A percentile compares a stretch with the other conserved stretches of the same genome.
These are phyloP conservation scores for Lactifluus subvellereus DNA, from an alignment of 768 basidiomycete species.

Conservation along the genomic window DNA sequence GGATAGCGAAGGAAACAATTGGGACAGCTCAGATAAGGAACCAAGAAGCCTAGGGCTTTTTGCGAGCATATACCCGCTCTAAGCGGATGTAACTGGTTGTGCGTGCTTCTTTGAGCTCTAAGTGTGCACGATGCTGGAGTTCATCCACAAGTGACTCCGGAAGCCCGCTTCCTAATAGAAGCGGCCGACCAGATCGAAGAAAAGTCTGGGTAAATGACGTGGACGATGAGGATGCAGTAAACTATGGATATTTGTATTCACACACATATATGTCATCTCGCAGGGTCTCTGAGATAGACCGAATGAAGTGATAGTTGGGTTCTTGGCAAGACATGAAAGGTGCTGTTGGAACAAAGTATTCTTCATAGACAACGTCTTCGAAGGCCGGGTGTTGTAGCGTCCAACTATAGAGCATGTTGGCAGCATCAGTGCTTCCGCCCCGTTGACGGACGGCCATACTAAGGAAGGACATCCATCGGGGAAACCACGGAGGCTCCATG, in stretches of 20 bases:
- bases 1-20: neutral
- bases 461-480: conserved; percentile 57
- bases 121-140: conserved; percentile 45
- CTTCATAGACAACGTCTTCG: conserved; percentile 50
- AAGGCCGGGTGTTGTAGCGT: conserved; percentile 47
- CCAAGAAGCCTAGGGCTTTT: conserved; percentile 29
- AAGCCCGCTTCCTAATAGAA: conserved; percentile 60
- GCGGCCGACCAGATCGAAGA: conserved; percentile 56
- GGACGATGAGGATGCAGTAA: neutral
- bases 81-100: conserved; percentile 48
- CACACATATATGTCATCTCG: conserved; percentile 54
- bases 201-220: conserved; percentile 43
- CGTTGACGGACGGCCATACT: conserved; percentile 46
- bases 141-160: conserved; percentile 47
- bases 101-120: conserved; percentile 46
- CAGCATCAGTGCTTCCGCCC: conserved; percentile 62
- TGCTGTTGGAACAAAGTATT: conserved; percentile 59
- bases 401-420: conserved; percentile 51
- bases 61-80: conserved; percentile 57
- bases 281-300: conserved; percentile 33
- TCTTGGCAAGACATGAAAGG: conserved; percentile 38
- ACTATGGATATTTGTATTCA: neutral
- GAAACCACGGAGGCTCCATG: conserved; percentile 49
- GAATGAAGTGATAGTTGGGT: conserved; percentile 28
- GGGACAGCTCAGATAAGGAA: neutral